Evolutionary conservation across 179 eudicot genomes (phyloP).

Genomic region (Amaranthus tricolor): DNA sequence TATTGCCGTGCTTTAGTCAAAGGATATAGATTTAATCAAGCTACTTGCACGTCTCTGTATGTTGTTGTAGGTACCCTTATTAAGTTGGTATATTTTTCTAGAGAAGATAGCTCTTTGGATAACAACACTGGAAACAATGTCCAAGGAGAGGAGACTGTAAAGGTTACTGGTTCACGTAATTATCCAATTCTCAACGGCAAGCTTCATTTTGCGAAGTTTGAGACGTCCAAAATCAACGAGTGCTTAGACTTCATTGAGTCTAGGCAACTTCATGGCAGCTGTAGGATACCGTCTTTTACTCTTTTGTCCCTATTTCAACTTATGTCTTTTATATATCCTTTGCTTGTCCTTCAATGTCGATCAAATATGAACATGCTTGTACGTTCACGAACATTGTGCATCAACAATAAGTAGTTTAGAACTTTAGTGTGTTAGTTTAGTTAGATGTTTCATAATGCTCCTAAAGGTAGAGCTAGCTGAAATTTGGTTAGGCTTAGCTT

Average conservation of each 20-base stretch:
- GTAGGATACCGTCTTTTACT: slow-evolving; percentile 37
- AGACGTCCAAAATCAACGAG: slow-evolving; percentile 72
- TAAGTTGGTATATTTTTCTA: slow-evolving; percentile 77
- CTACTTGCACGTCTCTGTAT: slow-evolving; percentile 8
- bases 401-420: not conserved
- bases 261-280: slow-evolving; percentile 52
- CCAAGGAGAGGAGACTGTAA: slow-evolving; percentile 35
- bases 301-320: not conserved
- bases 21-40: slow-evolving; percentile 6
- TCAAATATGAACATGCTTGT: slow-evolving; percentile 1
- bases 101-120: slow-evolving; percentile 28
- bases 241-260: slow-evolving; percentile 79
- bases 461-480: not conserved
- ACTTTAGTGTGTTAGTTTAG: not conserved
- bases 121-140: slow-evolving; percentile 28
- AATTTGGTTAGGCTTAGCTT: not conserved
- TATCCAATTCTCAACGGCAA: slow-evolving; percentile 49
- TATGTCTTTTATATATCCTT: slow-evolving; percentile 6
- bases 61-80: slow-evolving; percentile 64
- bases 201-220: slow-evolving; percentile 83
- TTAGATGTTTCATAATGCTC: not conserved
- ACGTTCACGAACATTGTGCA: not conserved
- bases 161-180: slow-evolving; percentile 31
- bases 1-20: not conserved
- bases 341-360: not conserved